Evolutionary conservation across 1,139 yeast genomes (phyloP), one percentile per base, ranked within the genome.

Genomic region (Debaryomyces singareniensis): DNA sequence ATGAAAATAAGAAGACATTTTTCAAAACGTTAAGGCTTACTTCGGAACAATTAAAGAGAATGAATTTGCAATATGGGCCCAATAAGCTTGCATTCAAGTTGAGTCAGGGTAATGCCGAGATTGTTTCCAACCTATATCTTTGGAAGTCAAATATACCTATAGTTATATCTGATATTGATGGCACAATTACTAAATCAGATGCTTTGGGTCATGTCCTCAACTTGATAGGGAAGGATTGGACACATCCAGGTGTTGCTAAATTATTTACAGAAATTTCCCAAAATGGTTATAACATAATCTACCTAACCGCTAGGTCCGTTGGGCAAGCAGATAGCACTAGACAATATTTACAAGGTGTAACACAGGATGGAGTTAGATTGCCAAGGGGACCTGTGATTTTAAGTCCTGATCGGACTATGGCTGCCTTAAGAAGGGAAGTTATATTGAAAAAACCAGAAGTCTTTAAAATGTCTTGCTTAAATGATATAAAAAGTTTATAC

Each of bases 151-250:
- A 77, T 35, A 79, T 82, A 0, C 97, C 97, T 1, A 83, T 91
- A 30, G 98, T 93, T 4, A 91, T 91, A 24, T 86, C 96, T 6
- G 99, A 93, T 58, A 91, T 93, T 37, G 99, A 93, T 55, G 99
- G 99, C 12, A 93, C 99, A 2, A 93, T 93, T 42, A 93, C 99
- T 16, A 87, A 87, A 53, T 86, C 96, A 1, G 99, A 93, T 61
- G 98, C 98, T 0, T 64, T 93, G 45, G 99, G 99, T 4, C 99
- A 93, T 57, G 93, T 93, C 2, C 64, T 91, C 53, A 89, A 94
- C 21, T 78, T 91, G 74, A 66, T 93, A 29, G 99, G 99, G 2
- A 74, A 87, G 43, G 99, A 93, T 58, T 93, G 98, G 98, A 93
- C 98, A 0, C 99, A 93, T 52, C 75, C 79, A 1, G 99, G 98